Evolutionary conservation across 192 early-diverging fungal species (phyloP), one percentile per base, ranked within the genome.

Genomic region (Rhizophagus sp.): DNA sequence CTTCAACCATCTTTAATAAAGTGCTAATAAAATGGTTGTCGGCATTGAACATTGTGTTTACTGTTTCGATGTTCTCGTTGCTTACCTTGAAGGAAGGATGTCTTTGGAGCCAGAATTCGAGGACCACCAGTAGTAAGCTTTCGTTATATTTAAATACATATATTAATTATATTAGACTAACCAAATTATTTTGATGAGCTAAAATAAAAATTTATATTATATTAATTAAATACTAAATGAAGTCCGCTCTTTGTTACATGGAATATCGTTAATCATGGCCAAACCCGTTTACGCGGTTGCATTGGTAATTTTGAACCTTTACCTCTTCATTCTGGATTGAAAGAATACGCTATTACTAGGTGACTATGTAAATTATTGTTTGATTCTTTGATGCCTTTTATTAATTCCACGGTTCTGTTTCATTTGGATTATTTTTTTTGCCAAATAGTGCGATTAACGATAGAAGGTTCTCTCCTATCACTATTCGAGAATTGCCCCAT

Each of bases 171-270:
- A 5, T 8, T 6, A 41, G 8, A 8, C 39, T 41, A 41, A 41
- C 39, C 5, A 41, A 8, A 8, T 41, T 41, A 41, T 41, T 7
- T 41, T 41, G 3, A 7, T 41, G 39, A 41, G 39, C 39, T 41
- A 41, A 36, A 0, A 30, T 36, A 36, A 36, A 36, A 36, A 30
- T 30, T 30, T 36, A 36, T 36, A 36, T 36, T 36, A 36, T 36
- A 36, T 10, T 36, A 7, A 69, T 34, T 44, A 33, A 30, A 12
- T 72, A 36, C 68, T 61, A 13, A 33, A 36, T 36, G 2, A 80
- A 92, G 92, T 81, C 95, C 95, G 3, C 86, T 96, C 25, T 96
- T 96, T 82, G 94, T 96, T 0, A 95, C 95, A 17, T 96, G 95
- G 95, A 85, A 91, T 69, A 88, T 82, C 27, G 66, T 81, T 15